Conservation (phyloP, 2,329 filamentous ascomycete species). For the Penicillium sp. region DNA sequence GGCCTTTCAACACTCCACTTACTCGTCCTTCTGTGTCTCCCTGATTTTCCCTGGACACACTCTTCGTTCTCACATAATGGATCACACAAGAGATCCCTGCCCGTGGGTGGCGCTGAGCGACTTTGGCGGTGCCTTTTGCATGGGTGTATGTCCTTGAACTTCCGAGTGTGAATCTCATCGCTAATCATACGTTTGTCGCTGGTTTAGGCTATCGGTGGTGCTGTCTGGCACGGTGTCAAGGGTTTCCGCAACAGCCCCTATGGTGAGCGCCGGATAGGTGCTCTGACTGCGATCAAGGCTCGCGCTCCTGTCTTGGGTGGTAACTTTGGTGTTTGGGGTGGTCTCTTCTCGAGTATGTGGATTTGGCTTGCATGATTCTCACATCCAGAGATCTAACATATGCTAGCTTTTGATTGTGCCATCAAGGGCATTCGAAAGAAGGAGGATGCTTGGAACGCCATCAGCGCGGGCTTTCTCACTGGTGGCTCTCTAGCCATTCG, state of each 20-base stretch:
- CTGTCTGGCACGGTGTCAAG: conserved; percentile 96
- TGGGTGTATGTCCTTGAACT: conserved; percentile 72
- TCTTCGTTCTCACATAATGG: conserved; percentile 51
- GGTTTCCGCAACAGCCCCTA: conserved; percentile 85
- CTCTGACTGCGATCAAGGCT: conserved; percentile 95
- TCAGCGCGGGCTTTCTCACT: conserved; percentile 95
- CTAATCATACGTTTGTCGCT: conserved; percentile 1
- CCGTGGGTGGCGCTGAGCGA: conserved; percentile 95
- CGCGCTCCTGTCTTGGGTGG: conserved; percentile 91
- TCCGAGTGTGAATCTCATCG: no score
- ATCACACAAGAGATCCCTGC: conserved; percentile 95
- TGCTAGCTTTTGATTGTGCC: conserved; percentile 78
- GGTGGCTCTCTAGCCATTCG: conserved; percentile 85
- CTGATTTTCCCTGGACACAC: not conserved
- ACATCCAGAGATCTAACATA: no score
- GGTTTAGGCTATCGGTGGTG: conserved; percentile 63
- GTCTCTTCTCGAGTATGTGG: conserved; percentile 63
- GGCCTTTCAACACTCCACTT: not conserved
- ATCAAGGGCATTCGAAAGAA: conserved; percentile 92
- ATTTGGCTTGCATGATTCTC: not conserved
- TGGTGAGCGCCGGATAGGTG: conserved; percentile 91
- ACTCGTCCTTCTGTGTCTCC: not conserved
- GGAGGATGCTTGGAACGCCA: conserved; percentile 97
- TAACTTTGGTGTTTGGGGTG: conserved; percentile 98
- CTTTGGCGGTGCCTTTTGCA: conserved; percentile 93